These are phyloP conservation scores for Hypoxylon trugodes DNA, from an alignment of 495 filamentous ascomycete species.

Conservation along the genomic window DNA sequence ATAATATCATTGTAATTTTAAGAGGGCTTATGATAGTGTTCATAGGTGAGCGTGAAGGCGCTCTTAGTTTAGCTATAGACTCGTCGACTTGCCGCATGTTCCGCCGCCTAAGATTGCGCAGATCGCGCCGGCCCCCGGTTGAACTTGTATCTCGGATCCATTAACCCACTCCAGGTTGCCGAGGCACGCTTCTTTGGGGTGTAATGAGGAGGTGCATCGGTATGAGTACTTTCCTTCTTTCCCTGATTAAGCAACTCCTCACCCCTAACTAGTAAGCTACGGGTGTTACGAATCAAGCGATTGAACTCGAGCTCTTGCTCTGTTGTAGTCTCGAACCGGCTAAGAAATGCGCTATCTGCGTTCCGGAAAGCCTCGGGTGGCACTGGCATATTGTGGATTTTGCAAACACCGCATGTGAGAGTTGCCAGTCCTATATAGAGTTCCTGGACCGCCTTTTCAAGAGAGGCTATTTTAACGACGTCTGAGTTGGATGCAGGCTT, in stretches of 20 bases:
- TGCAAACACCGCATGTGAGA: constrained; percentile 4
- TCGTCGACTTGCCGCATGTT: too few relatives aligned
- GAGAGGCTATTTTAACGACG: not conserved
- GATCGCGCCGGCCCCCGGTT: too few relatives aligned
- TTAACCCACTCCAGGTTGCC: not conserved
- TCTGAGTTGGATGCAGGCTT: not conserved
- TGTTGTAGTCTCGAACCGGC: not conserved
- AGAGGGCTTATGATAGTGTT: too few relatives aligned
- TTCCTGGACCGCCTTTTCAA: not conserved
- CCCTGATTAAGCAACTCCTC: not conserved
- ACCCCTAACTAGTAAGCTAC: not conserved
- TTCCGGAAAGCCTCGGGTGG: not conserved
- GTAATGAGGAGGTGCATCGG: not conserved
- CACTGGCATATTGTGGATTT: not conserved
- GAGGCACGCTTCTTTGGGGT: not conserved
- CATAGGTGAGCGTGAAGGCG: too few relatives aligned
- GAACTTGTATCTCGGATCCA: not conserved
- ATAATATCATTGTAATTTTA: too few relatives aligned
- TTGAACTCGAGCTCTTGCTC: not conserved
- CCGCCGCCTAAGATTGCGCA: too few relatives aligned
- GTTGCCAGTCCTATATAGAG: not conserved
- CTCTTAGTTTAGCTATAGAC: too few relatives aligned
- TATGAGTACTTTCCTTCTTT: not conserved
- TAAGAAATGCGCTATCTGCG: not conserved
- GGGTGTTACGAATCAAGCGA: not conserved